Base-by-base conservation (phyloP, 148 eudicot species). In the Dysphania ambrosioides region DNA sequence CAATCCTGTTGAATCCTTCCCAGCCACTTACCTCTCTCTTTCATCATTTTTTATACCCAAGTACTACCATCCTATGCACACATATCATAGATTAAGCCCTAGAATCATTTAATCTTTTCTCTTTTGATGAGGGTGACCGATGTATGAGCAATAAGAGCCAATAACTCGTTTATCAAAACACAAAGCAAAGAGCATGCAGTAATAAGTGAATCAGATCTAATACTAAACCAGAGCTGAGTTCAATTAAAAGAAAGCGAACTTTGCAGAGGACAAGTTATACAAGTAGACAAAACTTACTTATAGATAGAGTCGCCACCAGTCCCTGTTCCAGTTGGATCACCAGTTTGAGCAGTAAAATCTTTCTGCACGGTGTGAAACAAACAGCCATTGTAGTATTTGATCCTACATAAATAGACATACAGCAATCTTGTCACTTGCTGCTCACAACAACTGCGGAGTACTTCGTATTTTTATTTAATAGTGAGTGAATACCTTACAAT, bases 261-360 rank as follows among this genome's bases (percentile, higher is more conserved):
- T 41, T 15, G 9, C 35, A 73, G 8, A 16, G 2, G 12, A 70
- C 11, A 12, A 61, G 32, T 47, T 63, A 35, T 13, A 16, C 47
- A 59, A 77, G 0, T 32, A 21, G 8, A 66, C 10, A 56, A 21
- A 55, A 72, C 77, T 83, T 86, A 94, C 96, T 88, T 95, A 73
- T 88, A 95, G 26, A 95, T 72, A 76, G 98, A 91, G 84, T 95
- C 96, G 38, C 98, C 97, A 61, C 92, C 92, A 55, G 84, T 70
- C 6, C 98, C 96, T 0, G 87, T 92, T 36, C 98, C 97, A 5
- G 92, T 88, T 41, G 97, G 97, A 83, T 95, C 96, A 27, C 97
- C 98, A 0, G 98, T 95, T 79, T 95, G 98, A 16, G 93, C 97
- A 27, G 96, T 90, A 70, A 95, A 95, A 83, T 92, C 96, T 79